phyloP scores from a whole-genome alignment of 257 asterid species.

The Mentha longifolia region DNA sequence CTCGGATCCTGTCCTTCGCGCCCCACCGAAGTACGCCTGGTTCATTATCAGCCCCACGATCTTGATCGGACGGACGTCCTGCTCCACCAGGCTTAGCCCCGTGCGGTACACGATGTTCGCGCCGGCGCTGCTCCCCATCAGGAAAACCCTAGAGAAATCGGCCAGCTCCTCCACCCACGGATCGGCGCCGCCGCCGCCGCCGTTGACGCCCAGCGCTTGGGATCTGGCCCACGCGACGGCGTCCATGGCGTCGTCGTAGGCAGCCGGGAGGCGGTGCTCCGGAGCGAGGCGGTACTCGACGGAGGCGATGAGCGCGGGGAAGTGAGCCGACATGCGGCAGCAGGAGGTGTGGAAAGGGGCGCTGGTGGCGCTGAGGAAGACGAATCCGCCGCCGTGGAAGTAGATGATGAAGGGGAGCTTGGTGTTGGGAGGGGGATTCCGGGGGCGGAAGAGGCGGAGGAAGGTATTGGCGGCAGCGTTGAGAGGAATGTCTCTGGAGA shows the following conservation, averaged over 20 bases:
- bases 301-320: constrained; percentile 63
- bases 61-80: constrained; percentile 47
- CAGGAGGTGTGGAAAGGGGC: constrained; percentile 44
- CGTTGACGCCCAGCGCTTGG: constrained; percentile 33
- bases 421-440: constrained; percentile 30
- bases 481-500: constrained; percentile 66
- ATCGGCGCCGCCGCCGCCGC: constrained; percentile 27
- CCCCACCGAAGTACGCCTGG: constrained; percentile 69
- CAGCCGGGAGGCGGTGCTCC: constrained; percentile 80
- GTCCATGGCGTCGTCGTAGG: constrained; percentile 74
- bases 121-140: constrained; percentile 77
- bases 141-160: constrained; percentile 56
- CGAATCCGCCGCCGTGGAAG: constrained; percentile 76
- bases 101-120: constrained; percentile 60
- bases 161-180: constrained; percentile 58
- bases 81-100: constrained; percentile 42
- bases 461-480: constrained; percentile 51
- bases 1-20: constrained; percentile 55
- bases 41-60: constrained; percentile 64
- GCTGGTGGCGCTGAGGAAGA: constrained; percentile 44
- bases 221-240: constrained; percentile 54
- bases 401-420: constrained; percentile 59
- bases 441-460: constrained; percentile 66
- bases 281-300: constrained; percentile 74
- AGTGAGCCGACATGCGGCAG: constrained; percentile 39